Conservation (phyloP, 768 basidiomycete genomes). For the Clitopilus hobsonii region DNA sequence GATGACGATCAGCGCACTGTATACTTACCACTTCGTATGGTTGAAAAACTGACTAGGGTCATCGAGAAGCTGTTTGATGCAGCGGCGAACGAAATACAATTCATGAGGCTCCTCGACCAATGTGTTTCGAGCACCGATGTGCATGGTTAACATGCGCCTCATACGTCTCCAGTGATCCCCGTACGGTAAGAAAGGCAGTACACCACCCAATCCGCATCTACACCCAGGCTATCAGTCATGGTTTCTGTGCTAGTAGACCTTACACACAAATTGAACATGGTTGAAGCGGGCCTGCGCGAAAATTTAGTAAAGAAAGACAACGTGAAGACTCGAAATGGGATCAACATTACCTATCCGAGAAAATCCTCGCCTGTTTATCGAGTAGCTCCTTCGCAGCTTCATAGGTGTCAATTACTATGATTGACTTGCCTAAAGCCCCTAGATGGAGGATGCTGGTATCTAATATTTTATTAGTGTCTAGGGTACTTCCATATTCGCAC, state of each 20-base stretch:
- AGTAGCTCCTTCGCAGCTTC: background rate
- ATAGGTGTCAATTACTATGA: too few relatives aligned
- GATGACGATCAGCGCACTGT: background rate
- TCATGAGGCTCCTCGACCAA: background rate
- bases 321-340: too few relatives aligned
- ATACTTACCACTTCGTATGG: background rate
- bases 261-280: constrained; percentile 10
- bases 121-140: background rate
- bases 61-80: background rate
- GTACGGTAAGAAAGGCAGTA: background rate
- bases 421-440: too few relatives aligned
- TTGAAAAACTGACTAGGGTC: background rate
- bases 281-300: constrained; percentile 1
- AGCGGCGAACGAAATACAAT: background rate
- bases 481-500: too few relatives aligned
- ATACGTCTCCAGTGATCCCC: background rate
- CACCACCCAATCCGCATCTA: background rate
- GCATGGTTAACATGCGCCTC: background rate
- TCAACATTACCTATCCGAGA: background rate
- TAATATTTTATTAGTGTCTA: too few relatives aligned
- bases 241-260: background rate
- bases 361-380: background rate
- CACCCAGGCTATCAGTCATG: background rate
- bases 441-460: too few relatives aligned
- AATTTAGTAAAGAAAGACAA: background rate